Conservation (phyloP, 495 filamentous ascomycete genomes). For the Talaromyces borbonicus region DNA sequence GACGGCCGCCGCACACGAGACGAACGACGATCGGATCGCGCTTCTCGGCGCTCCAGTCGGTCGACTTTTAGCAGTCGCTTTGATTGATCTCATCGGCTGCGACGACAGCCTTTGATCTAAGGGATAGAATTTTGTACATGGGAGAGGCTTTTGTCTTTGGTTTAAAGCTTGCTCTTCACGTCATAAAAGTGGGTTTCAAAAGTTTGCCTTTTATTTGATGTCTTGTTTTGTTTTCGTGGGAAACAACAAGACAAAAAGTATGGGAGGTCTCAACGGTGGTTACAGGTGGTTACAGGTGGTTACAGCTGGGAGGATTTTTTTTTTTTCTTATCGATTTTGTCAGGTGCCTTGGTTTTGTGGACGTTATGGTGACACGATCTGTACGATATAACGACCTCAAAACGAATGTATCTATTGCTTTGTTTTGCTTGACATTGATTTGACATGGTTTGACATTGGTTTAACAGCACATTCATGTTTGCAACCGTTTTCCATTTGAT, state of each 20-base stretch:
- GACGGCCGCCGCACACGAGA: slow-evolving; percentile 21
- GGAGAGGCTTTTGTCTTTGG: slow-evolving; percentile 3
- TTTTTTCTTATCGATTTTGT: slow-evolving; percentile 1
- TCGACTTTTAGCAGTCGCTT: slow-evolving; percentile 25
- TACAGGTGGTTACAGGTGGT: too few species aligned
- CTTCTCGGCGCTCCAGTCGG: slow-evolving; percentile 28
- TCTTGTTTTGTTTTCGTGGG: slow-evolving; percentile 2
- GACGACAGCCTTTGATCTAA: not conserved
- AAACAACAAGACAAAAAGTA: slow-evolving; percentile 1
- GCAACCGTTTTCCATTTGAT: not conserved
- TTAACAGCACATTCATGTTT: too few species aligned
- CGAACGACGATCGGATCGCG: slow-evolving; percentile 31
- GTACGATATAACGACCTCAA: slow-evolving; percentile 9
- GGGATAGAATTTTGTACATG: not conserved
- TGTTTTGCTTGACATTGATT: not conserved
- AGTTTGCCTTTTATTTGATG: slow-evolving; percentile 3
- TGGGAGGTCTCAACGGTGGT: not conserved
- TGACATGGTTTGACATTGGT: not conserved
- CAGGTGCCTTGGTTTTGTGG: not conserved
- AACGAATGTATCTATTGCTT: not conserved
- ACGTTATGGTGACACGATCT: slow-evolving; percentile 7
- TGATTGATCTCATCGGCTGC: not conserved
- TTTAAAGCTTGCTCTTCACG: not conserved
- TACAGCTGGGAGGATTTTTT: not conserved
- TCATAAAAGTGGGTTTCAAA: slow-evolving; percentile 5